Evolutionary conservation across 2,329 filamentous ascomycete genomes (phyloP), one percentile per base, ranked within the genome.

Genomic region (Graphilbum fragrans): DNA sequence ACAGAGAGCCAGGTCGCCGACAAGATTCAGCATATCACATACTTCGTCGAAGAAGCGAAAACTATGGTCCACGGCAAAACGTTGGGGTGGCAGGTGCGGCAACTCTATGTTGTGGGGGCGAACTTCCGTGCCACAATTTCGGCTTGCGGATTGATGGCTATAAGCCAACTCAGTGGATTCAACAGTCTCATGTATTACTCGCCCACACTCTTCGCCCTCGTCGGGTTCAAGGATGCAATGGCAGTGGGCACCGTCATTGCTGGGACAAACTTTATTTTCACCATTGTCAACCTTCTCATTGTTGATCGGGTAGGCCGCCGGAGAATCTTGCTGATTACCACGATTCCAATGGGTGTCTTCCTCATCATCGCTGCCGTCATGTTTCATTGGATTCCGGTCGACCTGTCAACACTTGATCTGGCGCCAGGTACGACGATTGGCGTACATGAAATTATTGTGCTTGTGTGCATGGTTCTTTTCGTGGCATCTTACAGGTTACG

Each of bases 111-210:
- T 4, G 27, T 41, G 10, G 22, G 22, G 4, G 22, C 39, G 22
- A 35, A 41, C 23, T 31, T 41, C n/a, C 39, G 39, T 25, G 39
- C 39, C 16, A 20, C 19, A 8, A 16, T 34, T 1, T n/a, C 39
- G 3, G 39, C 39, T 18, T 41, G 39, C 11, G 39, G 33, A 5
- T 12, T 41, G 7, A 41, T 41, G 39, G 39, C 23, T 19, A 36
- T 41, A 3, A 35, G 33, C 33, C 38, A 40, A 29, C 38, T 40
- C n/a, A 27, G 31, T 23, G 38, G 38, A n/a, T 40, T 40, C 32
- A 93, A 94, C 61, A 87, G 82, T 16, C 66, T 94, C 20, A 93
- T 93, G 86, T 94, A 93, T 59, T 93, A 86, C 56, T 86, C 82
- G 1, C 82, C 82, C 5, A 86, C 83, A 5, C 85, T 90, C 21